Conservation (phyloP, 75 land plant species). For the Sequoiadendron giganteum region DNA sequence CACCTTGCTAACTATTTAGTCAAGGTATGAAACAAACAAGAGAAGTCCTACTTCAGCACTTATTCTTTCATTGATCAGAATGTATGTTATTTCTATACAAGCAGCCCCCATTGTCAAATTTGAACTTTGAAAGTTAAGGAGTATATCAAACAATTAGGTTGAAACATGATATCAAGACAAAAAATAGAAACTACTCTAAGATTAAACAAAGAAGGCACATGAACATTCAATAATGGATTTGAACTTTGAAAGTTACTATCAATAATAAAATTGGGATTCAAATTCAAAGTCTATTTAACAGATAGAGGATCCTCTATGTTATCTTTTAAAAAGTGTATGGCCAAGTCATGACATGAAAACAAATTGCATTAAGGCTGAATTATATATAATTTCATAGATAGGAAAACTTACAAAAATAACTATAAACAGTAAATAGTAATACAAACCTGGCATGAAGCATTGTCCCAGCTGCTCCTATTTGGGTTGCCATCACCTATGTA, state of each 20-base stretch:
- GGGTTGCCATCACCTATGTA: constrained; percentile 72
- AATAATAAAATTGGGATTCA: background rate
- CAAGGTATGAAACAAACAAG: background rate
- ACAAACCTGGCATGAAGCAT: constrained; percentile 78
- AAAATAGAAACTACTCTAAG: background rate
- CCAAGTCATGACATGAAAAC: background rate
- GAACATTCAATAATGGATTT: background rate
- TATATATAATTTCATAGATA: background rate
- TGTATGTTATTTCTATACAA: background rate
- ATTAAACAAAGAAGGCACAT: background rate
- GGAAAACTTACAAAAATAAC: background rate
- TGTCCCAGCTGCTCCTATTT: constrained; percentile 84
- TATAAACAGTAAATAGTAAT: background rate
- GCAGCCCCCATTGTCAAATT: background rate
- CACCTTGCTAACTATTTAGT: background rate
- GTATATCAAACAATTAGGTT: background rate
- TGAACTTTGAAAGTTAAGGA: background rate
- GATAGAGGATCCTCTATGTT: background rate
- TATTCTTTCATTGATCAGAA: background rate
- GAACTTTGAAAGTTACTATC: too few relatives aligned
- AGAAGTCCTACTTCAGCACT: background rate
- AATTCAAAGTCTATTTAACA: background rate
- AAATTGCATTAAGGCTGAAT: background rate
- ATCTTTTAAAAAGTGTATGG: background rate
- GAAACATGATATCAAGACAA: background rate